A percentile compares a stretch with the other conserved stretches of the same genome.
Evolutionary conservation across 306 rosid genomes (phyloP).

Genomic region (Trifolium dubium): DNA sequence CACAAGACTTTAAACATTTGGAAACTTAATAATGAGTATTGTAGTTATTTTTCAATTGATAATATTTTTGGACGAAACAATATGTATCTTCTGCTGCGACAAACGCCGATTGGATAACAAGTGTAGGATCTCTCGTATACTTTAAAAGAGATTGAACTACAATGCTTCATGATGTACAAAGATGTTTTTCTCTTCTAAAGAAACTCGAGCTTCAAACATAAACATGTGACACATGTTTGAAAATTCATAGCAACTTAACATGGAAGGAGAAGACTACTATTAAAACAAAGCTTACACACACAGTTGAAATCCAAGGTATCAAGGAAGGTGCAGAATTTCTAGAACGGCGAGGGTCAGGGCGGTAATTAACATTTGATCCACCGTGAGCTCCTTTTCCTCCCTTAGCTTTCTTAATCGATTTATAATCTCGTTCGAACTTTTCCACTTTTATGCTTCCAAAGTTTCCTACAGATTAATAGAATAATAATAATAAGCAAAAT

Average conservation of each 20-base stretch:
- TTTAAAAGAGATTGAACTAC: not conserved
- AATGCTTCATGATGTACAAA: not conserved
- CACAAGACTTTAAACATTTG: slow-evolving; percentile 16
- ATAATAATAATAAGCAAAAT: not conserved
- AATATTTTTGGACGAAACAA: not conserved
- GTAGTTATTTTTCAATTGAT: not conserved
- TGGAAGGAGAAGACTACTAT: not conserved
- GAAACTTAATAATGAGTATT: not conserved
- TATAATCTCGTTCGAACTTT: not conserved
- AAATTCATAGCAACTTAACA: slow-evolving; percentile 5
- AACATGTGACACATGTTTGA: not conserved
- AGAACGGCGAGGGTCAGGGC: not conserved
- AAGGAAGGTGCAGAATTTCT: not conserved
- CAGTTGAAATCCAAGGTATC: slow-evolving; percentile 4
- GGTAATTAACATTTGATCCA: slow-evolving; percentile 10
- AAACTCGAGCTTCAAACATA: not conserved
- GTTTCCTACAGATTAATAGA: not conserved
- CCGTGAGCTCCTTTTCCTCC: slow-evolving; percentile 11
- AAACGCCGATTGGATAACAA: not conserved
- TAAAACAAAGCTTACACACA: slow-evolving; percentile 17
- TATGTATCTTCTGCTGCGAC: not conserved
- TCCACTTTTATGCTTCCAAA: not conserved
- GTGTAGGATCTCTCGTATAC: not conserved
- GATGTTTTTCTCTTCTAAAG: not conserved
- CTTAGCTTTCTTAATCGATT: not conserved